Percentiles rank a stretch among this genome's conserved stretches.
Conservation (phyloP, 768 basidiomycete species). For the Auriscalpium microsporum region DNA sequence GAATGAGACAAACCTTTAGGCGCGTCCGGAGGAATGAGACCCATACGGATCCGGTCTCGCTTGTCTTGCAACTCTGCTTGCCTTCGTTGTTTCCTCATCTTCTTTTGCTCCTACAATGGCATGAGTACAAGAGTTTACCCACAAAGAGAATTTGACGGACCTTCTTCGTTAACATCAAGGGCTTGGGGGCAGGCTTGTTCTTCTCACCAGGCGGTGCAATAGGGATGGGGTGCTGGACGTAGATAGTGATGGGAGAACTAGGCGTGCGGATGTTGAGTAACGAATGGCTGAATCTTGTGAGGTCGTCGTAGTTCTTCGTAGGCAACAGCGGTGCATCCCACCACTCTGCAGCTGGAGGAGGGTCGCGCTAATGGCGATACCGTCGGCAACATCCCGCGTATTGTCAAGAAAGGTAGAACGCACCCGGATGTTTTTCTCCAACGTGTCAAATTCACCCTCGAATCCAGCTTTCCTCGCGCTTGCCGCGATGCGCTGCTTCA, state of each 20-base stretch:
- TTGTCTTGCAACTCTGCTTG: conserved; percentile 90
- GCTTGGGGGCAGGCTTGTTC: conserved; percentile 67
- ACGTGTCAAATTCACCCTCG: conserved; percentile 84
- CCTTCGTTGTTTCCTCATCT: conserved; percentile 85
- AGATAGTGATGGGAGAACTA: conserved; percentile 76
- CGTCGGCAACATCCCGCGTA: neutral
- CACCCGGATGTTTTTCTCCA: conserved; percentile 86
- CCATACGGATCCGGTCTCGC: conserved; percentile 92
- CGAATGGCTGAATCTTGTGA: conserved; percentile 43
- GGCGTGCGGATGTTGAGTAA: conserved; percentile 54
- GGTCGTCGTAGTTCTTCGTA: conserved; percentile 70
- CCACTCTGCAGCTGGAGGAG: conserved; percentile 92
- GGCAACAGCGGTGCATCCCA: conserved; percentile 90
- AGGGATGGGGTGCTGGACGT: conserved; percentile 95
- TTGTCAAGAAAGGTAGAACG: conserved; percentile 15
- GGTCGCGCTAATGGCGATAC: conserved; percentile 47
- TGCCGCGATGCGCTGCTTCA: conserved; percentile 91
- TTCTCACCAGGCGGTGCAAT: conserved; percentile 89
- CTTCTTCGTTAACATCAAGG: conserved; percentile 90
- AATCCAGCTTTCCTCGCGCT: conserved; percentile 89
- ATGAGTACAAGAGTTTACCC: neutral
- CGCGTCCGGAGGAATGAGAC: conserved; percentile 86
- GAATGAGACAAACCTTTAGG: conserved; percentile 67
- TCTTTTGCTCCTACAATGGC: conserved; percentile 73
- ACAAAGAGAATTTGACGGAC: conserved; percentile 23